A percentile compares a stretch with the other conserved stretches of the same genome.
Evolutionary conservation across 208 protist species (phyloP).

Genomic region (Trypanosomatidae sp.): DNA sequence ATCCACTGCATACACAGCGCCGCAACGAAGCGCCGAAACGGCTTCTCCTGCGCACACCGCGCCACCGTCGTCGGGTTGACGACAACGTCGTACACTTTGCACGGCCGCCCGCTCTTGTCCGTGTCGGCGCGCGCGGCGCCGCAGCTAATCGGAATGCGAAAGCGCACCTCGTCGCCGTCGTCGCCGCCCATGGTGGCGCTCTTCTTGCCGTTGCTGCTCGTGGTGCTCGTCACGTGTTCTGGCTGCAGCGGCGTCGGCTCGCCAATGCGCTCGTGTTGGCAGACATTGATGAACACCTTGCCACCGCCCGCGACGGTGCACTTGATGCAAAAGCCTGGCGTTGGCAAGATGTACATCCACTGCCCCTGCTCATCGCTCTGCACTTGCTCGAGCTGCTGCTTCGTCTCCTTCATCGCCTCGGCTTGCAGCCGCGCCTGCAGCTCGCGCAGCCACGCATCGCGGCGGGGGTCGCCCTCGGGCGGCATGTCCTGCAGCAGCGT

Average conservation of each 20-base stretch:
- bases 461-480: conserved; percentile 44
- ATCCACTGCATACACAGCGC: conserved; percentile 86
- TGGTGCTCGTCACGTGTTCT: neutral
- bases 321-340: conserved; percentile 82
- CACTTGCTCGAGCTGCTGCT: conserved; percentile 64
- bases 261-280: conserved; percentile 67
- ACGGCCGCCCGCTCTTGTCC: conserved; percentile 76
- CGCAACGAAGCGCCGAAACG: conserved; percentile 78
- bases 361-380: conserved; percentile 80
- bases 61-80: conserved; percentile 70
- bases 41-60: conserved; percentile 51
- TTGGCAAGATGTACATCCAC: conserved; percentile 79
- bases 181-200: too few species aligned
- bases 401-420: conserved; percentile 33
- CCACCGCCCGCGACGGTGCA: conserved; percentile 31
- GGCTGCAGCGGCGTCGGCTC: conserved; percentile 74
- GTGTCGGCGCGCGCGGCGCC: conserved; percentile 58
- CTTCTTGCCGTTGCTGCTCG: neutral
- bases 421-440: conserved; percentile 56
- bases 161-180: conserved; percentile 44
- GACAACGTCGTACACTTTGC: conserved; percentile 88
- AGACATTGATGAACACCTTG: conserved; percentile 88
- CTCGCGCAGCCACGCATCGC: conserved; percentile 56
- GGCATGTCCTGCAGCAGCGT: conserved; percentile 45
- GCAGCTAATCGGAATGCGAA: conserved; percentile 81